Percentiles rank a stretch among this genome's conserved stretches.
These are phyloP conservation scores for Phytophthora niederhauseri DNA, from an alignment of 352 stramenopile species.

Conservation along the genomic window DNA sequence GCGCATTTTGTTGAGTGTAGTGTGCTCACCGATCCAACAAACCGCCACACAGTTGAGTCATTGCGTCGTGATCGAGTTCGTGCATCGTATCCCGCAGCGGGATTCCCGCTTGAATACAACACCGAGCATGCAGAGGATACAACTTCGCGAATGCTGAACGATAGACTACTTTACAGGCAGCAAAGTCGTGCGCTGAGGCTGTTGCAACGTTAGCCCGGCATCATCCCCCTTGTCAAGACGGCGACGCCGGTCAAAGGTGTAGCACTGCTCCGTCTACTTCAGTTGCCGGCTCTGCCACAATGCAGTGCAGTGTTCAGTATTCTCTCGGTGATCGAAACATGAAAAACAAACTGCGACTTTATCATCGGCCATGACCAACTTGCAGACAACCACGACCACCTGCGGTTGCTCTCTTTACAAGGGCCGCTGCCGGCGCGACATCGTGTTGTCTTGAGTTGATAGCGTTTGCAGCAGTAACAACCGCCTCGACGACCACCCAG, in stretches of 20 bases:
- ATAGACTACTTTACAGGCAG: neutral
- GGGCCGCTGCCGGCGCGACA: neutral
- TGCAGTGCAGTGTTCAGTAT: neutral
- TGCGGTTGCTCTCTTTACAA: neutral
- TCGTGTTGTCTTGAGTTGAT: neutral
- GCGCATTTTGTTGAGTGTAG: no score
- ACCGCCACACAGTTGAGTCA: no score
- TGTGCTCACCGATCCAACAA: no score
- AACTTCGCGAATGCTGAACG: no score
- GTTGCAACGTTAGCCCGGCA: neutral
- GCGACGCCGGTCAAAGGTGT: conserved; percentile 20
- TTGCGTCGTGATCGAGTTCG: no score
- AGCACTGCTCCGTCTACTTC: conserved; percentile 27
- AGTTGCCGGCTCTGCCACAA: conserved; percentile 6
- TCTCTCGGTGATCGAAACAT: conserved; percentile 23
- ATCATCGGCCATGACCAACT: neutral
- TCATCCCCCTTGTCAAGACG: neutral
- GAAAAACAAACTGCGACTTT: neutral
- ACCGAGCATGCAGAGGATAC: no score
- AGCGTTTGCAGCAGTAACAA: conserved; percentile 6
- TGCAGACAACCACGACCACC: neutral
- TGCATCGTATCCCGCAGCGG: no score
- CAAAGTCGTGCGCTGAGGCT: neutral
- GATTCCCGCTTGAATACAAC: no score
- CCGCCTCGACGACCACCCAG: conserved; percentile 18